These are phyloP conservation scores for Mrakia frigida DNA, from an alignment of 768 basidiomycete species.

Conservation along the genomic window DNA sequence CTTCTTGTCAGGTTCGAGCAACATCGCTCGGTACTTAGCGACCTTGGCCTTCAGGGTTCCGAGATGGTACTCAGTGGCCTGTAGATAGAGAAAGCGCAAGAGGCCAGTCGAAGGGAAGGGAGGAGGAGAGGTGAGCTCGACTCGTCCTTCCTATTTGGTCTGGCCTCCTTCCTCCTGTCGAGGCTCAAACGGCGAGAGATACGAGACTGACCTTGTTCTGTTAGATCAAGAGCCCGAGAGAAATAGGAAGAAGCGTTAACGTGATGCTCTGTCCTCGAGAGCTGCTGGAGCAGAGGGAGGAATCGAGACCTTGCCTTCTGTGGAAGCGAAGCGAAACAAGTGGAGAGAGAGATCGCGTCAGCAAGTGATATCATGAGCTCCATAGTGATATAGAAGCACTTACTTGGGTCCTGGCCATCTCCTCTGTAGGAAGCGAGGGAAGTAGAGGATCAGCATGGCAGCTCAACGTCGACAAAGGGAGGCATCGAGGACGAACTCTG, in stretches of 20 bases:
- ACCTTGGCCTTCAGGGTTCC: constrained; percentile 76
- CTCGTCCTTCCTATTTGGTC: constrained; percentile 80
- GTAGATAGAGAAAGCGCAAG: background rate
- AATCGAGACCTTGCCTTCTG: constrained; percentile 17
- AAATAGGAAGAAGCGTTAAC: constrained; percentile 4
- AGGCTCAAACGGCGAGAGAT: background rate
- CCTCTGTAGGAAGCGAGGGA: constrained; percentile 54
- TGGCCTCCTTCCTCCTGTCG: background rate
- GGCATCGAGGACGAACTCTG: constrained; percentile 60
- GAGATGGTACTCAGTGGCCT: constrained; percentile 59
- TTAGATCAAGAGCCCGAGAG: constrained; percentile 47
- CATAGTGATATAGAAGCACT: constrained; percentile 45
- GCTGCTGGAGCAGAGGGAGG: background rate
- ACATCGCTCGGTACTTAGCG: constrained; percentile 86
- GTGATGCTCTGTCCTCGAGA: background rate
- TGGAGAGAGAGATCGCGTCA: constrained; percentile 28
- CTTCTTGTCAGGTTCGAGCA: constrained; percentile 85
- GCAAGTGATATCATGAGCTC: background rate
- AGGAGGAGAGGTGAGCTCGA: constrained; percentile 44
- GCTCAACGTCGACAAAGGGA: no score
- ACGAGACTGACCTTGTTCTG: constrained; percentile 12
- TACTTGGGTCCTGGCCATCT: constrained; percentile 75
- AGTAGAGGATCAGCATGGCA: background rate
- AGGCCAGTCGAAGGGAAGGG: background rate
- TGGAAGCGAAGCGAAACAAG: constrained; percentile 31